Conservation (phyloP, 371 early-diverging fungal species). For the Syncephalastrum monosporum region DNA sequence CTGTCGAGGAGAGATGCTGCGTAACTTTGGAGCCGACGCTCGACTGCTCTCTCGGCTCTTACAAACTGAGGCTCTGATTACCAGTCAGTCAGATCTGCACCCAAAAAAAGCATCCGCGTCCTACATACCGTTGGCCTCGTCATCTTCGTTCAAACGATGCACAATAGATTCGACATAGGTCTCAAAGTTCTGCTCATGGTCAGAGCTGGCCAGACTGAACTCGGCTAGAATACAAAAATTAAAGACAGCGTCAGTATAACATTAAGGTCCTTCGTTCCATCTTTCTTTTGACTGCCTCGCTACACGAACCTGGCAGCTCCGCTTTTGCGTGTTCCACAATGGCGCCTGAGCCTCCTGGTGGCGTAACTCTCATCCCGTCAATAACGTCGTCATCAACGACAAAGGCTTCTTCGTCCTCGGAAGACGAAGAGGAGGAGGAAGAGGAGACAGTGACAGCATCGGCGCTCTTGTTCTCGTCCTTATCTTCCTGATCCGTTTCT, state of each 20-base stretch:
- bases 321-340: not conserved
- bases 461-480: not conserved
- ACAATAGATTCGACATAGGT: constrained; percentile 20
- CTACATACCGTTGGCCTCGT: no score
- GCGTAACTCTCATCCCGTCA: constrained; percentile 15
- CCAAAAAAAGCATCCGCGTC: no score
- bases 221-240: constrained; percentile 5
- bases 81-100: not conserved
- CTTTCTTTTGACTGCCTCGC: not conserved
- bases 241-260: no score
- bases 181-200: constrained; percentile 11
- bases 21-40: constrained; percentile 16
- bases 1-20: constrained; percentile 15
- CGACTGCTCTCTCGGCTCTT: constrained; percentile 13
- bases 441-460: no score
- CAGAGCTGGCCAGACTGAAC: constrained; percentile 17
- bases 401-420: constrained; percentile 11
- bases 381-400: constrained; percentile 22
- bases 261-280: no score
- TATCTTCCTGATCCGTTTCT: constrained; percentile 6
- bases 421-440: no score
- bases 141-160: constrained; percentile 1
- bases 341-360: not conserved
- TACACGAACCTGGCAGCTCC: constrained; percentile 15
- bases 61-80: constrained; percentile 14